Evolutionary conservation across 2,329 filamentous ascomycete genomes (phyloP), one percentile per base, ranked within the genome.

Genomic region (Fusarium sp.): DNA sequence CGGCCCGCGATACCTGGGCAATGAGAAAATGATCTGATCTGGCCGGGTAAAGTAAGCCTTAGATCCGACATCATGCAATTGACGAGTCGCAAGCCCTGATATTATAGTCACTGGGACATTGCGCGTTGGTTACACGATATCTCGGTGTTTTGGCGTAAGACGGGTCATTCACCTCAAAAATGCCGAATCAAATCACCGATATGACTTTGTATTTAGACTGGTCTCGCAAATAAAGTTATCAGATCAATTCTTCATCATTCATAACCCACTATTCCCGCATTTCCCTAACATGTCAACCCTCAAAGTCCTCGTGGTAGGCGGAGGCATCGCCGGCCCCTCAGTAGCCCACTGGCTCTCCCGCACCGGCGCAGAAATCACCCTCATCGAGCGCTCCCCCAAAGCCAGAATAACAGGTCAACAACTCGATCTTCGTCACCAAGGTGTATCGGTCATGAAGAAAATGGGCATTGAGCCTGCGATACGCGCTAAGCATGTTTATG

Each of bases 221-320:
- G 20, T 15, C 4, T 20, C 17, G 22, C 33, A 27, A 52, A 52
- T 36, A 27, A 52, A 36, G 47, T 52, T 36, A 52, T 52, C 47
- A 36, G 31, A 36, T 52, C 47, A 52, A 36, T 52, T 36, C 12
- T 9, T 4, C 12, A 27, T 15, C 18, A 36, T 53, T 18, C 41
- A 20, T 20, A 44, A 2, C 27, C 38, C 1, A 29, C 20, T 36
- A 46, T 49, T 60, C 27, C 15, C 10, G 50, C 5, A 25, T 25
- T 25, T 25, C 25, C 25, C 25, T 22, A 58, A 33, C 14, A 68
- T 68, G 52, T 17, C 44, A 46, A 22, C 56, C 8, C 56, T 67
- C 3, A 67, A 59, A 67, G 72, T 66, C 2, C 71, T 74, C 18
- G 56, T 74, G 3, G 68, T 72, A 1, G 72, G 72, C 11, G 68